Evolutionary conservation across 1,284 basidiomycete species (phyloP).

Genomic region (Fomitiporia mediterranea): DNA sequence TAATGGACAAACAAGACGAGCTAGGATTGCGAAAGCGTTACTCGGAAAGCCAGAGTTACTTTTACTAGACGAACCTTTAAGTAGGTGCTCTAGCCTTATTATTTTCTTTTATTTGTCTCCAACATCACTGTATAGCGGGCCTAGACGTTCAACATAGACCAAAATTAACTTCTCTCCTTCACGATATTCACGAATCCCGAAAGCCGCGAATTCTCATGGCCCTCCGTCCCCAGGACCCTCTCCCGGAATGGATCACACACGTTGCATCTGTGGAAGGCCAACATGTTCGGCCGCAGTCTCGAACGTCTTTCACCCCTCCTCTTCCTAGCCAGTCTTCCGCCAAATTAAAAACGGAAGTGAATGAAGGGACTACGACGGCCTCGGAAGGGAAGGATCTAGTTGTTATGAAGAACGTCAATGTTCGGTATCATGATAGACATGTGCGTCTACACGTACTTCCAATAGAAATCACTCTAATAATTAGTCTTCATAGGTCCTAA

Average conservation of each 20-base stretch:
- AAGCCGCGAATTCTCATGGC: conserved; percentile 71
- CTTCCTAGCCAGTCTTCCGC: neutral
- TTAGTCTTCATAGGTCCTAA: conserved; percentile 50
- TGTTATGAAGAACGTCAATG: conserved; percentile 60
- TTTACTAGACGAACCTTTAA: conserved; percentile 82
- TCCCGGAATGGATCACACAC: conserved; percentile 84
- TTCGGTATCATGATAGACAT: conserved; percentile 65
- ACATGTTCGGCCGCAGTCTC: conserved; percentile 42
- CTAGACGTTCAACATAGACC: conserved; percentile 60
- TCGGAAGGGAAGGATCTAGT: conserved; percentile 42
- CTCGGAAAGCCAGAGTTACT: conserved; percentile 67
- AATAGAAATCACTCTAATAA: conserved; percentile 2
- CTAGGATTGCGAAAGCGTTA: conserved; percentile 78
- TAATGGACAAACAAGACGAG: conserved; percentile 89
- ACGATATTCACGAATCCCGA: conserved; percentile 48
- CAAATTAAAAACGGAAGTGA: neutral
- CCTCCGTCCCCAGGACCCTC: conserved; percentile 71
- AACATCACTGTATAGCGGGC: too few species aligned
- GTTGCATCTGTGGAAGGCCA: conserved; percentile 56
- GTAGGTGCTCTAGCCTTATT: conserved; percentile 37
- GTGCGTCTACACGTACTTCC: conserved; percentile 33
- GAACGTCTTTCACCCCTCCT: conserved; percentile 24
- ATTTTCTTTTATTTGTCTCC: conserved; percentile 18
- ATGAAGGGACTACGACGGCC: neutral
- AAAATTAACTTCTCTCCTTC: conserved; percentile 54